Evolutionary conservation across 345 rosid genomes (phyloP).

Genomic region (Anastatica hierochuntica): DNA sequence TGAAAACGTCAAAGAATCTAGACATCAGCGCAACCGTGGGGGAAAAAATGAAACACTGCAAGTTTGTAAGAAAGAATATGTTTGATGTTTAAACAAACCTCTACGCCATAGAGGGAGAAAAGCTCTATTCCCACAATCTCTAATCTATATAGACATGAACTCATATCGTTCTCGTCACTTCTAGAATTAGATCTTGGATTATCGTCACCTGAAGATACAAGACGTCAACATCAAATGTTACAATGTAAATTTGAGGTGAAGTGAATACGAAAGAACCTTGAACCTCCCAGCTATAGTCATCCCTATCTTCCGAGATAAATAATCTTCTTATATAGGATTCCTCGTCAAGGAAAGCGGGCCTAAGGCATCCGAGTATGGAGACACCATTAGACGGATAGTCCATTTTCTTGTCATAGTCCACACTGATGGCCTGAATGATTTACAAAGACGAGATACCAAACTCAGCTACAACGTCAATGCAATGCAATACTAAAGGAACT

Average conservation of each 20-base stretch:
- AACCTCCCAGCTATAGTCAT: constrained; percentile 43
- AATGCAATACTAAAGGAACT: background rate
- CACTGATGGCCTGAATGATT: constrained; percentile 43
- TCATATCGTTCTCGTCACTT: constrained; percentile 30
- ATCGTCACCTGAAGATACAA: constrained; percentile 41
- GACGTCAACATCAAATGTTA: background rate
- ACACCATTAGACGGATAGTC: constrained; percentile 85
- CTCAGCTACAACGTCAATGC: constrained; percentile 2
- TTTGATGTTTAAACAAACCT: constrained; percentile 38
- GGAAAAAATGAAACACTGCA: background rate
- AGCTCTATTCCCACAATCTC: constrained; percentile 76
- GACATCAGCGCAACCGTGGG: constrained; percentile 15
- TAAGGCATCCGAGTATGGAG: constrained; percentile 71
- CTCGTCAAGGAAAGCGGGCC: constrained; percentile 77
- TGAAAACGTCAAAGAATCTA: constrained; percentile 32
- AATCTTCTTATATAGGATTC: constrained; percentile 59
- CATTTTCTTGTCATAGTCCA: constrained; percentile 53
- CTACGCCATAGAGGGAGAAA: constrained; percentile 66
- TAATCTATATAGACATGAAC: constrained; percentile 58
- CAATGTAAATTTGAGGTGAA: background rate
- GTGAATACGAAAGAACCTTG: constrained; percentile 36
- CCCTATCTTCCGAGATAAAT: constrained; percentile 47
- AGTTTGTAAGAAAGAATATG: background rate
- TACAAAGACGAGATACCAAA: constrained; percentile 7
- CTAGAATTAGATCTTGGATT: constrained; percentile 39